These are phyloP conservation scores for Fusarium dlaminii DNA, from an alignment of 2,329 filamentous ascomycete species.

Conservation along the genomic window DNA sequence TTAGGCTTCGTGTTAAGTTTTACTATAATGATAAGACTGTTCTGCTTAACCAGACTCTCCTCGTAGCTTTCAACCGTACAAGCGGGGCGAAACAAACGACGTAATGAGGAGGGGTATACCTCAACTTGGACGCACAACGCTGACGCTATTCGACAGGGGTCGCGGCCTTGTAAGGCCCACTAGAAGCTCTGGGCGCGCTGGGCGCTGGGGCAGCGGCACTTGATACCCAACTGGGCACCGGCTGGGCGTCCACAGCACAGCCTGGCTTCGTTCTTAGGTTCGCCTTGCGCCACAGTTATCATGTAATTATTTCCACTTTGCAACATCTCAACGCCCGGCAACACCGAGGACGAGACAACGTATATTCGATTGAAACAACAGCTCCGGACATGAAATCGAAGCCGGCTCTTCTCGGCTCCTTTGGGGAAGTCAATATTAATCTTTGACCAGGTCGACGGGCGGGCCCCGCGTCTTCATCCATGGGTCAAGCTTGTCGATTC, in stretches of 20 bases:
- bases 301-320: slow-evolving; percentile 15
- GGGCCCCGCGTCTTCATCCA: not conserved
- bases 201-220: slow-evolving; percentile 9
- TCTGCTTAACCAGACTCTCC: not conserved
- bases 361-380: not conserved
- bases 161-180: slow-evolving; percentile 10
- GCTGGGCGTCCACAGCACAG: slow-evolving; percentile 1
- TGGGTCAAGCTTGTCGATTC: slow-evolving; percentile 3
- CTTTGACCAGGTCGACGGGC: not conserved
- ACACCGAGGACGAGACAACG: slow-evolving; percentile 20
- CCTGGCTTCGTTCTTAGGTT: not conserved
- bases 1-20: not conserved
- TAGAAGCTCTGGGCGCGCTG: slow-evolving; percentile 16
- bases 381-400: not conserved
- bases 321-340: slow-evolving; percentile 14
- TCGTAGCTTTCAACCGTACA: not conserved
- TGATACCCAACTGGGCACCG: slow-evolving; percentile 23
- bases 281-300: slow-evolving; percentile 21
- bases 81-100: slow-evolving; percentile 36
- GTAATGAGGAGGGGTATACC: slow-evolving; percentile 39
- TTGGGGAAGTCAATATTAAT: not conserved
- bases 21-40: not conserved
- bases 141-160: slow-evolving; percentile 39
- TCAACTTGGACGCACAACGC: slow-evolving; percentile 26
- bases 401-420: not conserved